These are phyloP conservation scores for Desmodesmus armatus DNA, from an alignment of 139 green algal species.

Conservation along the genomic window DNA sequence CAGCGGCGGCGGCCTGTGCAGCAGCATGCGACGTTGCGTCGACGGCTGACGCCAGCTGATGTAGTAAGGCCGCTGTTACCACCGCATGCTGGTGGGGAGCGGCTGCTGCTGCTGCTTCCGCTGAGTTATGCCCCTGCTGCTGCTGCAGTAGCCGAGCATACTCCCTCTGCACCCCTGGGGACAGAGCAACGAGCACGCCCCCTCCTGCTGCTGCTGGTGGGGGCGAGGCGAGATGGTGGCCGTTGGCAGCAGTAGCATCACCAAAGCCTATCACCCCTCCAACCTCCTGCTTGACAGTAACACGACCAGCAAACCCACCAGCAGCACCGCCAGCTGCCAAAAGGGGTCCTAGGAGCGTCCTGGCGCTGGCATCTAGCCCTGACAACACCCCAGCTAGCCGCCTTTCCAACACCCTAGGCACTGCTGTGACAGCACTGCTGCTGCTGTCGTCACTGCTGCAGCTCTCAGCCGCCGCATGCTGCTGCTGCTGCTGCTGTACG, in stretches of 20 bases:
- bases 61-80: neutral
- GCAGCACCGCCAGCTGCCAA: no score
- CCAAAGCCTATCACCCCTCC: neutral
- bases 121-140: neutral
- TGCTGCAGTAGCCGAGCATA: slow-evolving; percentile 20
- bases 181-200: no score
- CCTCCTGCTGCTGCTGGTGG: no score
- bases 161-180: neutral
- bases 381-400: no score
- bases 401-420: slow-evolving; percentile 12
- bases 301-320: no score
- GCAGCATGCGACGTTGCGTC: neutral
- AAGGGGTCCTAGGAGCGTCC: no score
- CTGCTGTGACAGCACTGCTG: neutral
- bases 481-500: slow-evolving; percentile 1
- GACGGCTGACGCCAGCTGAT: slow-evolving; percentile 1
- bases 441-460: neutral
- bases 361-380: slow-evolving; percentile 9
- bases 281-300: no score
- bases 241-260: neutral
- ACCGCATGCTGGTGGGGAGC: no score
- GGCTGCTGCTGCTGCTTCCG: neutral
- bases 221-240: no score
- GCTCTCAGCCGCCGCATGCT: neutral
- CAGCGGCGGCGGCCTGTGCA: slow-evolving; percentile 1